Evolutionary conservation across 2,329 filamentous ascomycete species (phyloP).

Genomic region (Lachnellula hyalina): DNA sequence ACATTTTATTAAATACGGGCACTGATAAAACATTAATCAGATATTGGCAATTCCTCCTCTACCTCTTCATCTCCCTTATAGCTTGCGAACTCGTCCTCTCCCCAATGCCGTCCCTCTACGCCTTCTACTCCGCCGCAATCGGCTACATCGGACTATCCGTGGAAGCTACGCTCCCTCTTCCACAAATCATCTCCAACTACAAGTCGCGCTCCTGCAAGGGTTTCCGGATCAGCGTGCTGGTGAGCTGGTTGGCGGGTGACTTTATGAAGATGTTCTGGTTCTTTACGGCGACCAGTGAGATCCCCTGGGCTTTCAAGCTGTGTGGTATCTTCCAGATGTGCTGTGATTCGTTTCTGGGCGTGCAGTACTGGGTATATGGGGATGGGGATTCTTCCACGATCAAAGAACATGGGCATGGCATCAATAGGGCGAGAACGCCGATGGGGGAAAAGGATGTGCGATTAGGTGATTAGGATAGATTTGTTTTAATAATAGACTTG

Average conservation of each 20-base stretch:
- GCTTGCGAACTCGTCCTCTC: slow-evolving; percentile 63
- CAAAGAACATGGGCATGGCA: slow-evolving; percentile 20
- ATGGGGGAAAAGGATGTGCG: slow-evolving; percentile 28
- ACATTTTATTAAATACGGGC: neutral
- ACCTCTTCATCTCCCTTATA: slow-evolving; percentile 57
- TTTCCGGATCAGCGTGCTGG: slow-evolving; percentile 69
- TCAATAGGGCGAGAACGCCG: slow-evolving; percentile 15
- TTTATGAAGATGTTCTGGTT: slow-evolving; percentile 87
- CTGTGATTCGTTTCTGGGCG: slow-evolving; percentile 69
- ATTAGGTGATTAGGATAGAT: slow-evolving; percentile 19
- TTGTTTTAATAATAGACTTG: neutral
- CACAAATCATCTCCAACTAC: slow-evolving; percentile 70
- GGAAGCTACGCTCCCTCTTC: slow-evolving; percentile 76
- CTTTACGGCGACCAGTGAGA: slow-evolving; percentile 63
- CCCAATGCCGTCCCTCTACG: slow-evolving; percentile 51
- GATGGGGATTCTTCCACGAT: slow-evolving; percentile 34
- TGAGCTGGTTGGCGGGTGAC: slow-evolving; percentile 75
- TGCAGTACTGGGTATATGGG: slow-evolving; percentile 70
- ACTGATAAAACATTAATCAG: slow-evolving; percentile 36
- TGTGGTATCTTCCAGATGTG: slow-evolving; percentile 76
- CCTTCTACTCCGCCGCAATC: slow-evolving; percentile 60
- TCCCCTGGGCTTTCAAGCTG: slow-evolving; percentile 75
- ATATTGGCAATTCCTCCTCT: slow-evolving; percentile 74
- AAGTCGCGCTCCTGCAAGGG: slow-evolving; percentile 67
- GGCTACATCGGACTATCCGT: slow-evolving; percentile 73